Base-by-base conservation (phyloP, 2,329 filamentous ascomycete species). In the Fusarium begoniae region DNA sequence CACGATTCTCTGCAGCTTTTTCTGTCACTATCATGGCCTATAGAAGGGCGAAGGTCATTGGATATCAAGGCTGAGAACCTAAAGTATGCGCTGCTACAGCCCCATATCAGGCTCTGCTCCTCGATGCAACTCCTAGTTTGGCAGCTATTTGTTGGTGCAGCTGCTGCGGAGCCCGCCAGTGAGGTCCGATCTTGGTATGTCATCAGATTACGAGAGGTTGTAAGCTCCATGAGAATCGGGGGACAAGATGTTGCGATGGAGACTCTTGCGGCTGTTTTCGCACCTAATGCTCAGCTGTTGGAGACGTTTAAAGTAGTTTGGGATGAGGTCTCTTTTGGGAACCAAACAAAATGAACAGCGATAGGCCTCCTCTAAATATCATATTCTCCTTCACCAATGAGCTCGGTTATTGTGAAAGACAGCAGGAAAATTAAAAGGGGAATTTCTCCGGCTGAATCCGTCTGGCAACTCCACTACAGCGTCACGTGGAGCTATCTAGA, bases 121-220 rank as follows among this genome's bases (percentile, higher is more conserved):
- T 72, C 75, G 2, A 58, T 69, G 17, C 61, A 75, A 12, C 32
- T 76, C 3, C 45, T 76, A 2, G 45, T 77, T 13, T 76, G 74
- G 74, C 72, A 77, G 15, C 56, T 75, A 12, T 78, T 77, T 12
- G 58, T 78, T 11, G 75, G 75, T 3, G 74, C 69, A 1, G 62
- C 63, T 24, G 75, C 75, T 6, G 47, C 67, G 1, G 59, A 43
- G 4, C 22, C 32, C 0, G 26, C 32, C 8, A 54, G 58, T 18
- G 63, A 50, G 8, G 30, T 51, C 2, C 32, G 51, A 1, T 30
- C 17, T 9, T 75, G 73, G 73, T 75, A 61, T 24, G 6, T 54
- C 14, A n/a, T 12, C 1, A 66, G 50, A 9, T 13, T 75, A 13
- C 38, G 30, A 37, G 56, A 56, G 7, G 58, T 75, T 3, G 24